These are phyloP conservation scores for Raphidocelis subcapitata DNA, from an alignment of 139 green algal species.

Conservation along the genomic window DNA sequence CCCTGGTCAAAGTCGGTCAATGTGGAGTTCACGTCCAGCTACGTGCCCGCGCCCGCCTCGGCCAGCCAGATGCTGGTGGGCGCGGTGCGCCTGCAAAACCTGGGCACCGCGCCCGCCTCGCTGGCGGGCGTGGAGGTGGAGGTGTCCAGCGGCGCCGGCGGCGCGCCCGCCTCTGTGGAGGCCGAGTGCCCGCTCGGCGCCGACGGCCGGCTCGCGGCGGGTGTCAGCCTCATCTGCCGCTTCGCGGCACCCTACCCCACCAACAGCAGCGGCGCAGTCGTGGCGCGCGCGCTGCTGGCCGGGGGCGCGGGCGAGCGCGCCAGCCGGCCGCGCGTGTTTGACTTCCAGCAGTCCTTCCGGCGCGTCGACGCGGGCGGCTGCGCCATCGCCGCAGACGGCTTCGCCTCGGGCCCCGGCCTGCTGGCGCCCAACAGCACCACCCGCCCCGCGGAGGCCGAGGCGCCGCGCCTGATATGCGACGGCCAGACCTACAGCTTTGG, in stretches of 20 bases:
- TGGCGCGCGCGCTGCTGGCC: background rate
- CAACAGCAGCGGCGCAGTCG: background rate
- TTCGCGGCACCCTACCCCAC: background rate
- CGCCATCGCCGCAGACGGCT: conserved; percentile 8
- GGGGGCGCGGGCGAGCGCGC: background rate
- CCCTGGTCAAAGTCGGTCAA: background rate
- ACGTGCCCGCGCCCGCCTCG: background rate
- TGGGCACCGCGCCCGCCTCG: background rate
- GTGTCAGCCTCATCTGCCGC: conserved; percentile 2
- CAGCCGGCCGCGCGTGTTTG: conserved; percentile 4
- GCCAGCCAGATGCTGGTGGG: background rate
- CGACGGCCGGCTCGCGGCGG: background rate
- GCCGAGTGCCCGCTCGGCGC: background rate
- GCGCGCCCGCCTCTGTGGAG: background rate
- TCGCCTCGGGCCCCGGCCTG: background rate
- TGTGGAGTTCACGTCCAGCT: background rate
- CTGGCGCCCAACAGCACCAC: conserved; percentile 6
- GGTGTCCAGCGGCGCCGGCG: background rate
- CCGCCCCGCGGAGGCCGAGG: conserved; percentile 6
- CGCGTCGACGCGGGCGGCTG: background rate
- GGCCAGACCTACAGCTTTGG: conserved; percentile 20
- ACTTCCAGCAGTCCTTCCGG: background rate
- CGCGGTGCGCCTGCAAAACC: background rate
- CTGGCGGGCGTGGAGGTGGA: conserved; percentile 4
- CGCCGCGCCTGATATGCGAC: conserved; percentile 5